Conservation (phyloP, 352 stramenopile species). For the Globisporangium apiculatum region DNA sequence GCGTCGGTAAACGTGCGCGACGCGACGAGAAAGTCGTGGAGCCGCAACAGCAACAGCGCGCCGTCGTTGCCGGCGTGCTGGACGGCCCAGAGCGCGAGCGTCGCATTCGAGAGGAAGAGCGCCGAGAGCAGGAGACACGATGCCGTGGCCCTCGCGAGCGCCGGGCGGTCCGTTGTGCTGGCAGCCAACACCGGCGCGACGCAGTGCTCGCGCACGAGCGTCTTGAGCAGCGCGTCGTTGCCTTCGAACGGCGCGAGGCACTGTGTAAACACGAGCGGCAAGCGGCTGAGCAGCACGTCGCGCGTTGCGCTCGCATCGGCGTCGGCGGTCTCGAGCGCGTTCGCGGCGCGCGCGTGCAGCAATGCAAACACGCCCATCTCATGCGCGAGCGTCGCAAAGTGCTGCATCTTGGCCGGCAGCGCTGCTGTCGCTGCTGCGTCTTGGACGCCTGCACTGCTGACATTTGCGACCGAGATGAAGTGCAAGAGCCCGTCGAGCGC, state of each 20-base stretch:
- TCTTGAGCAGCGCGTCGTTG: conserved; percentile 57
- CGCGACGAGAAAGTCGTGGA: conserved; percentile 55
- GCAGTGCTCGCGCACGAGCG: conserved; percentile 61
- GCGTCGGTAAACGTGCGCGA: conserved; percentile 39
- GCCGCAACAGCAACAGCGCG: conserved; percentile 35
- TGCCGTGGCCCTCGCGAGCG: conserved; percentile 46
- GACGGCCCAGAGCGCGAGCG: conserved; percentile 69
- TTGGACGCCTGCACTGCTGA: conserved; percentile 1
- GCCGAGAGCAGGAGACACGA: conserved; percentile 69
- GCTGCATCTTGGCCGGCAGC: conserved; percentile 22
- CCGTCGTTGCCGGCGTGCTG: conserved; percentile 61
- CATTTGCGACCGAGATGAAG: conserved; percentile 48
- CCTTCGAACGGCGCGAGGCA: conserved; percentile 66
- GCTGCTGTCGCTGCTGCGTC: background rate
- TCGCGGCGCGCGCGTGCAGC: conserved; percentile 50
- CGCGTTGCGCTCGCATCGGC: conserved; percentile 7
- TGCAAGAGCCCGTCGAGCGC: conserved; percentile 68
- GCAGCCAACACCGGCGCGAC: conserved; percentile 52
- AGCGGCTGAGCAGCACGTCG: conserved; percentile 53
- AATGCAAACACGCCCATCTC: conserved; percentile 75
- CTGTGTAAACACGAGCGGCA: conserved; percentile 82
- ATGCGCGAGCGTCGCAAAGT: conserved; percentile 52
- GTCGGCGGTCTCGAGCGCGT: conserved; percentile 20
- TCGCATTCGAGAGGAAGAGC: conserved; percentile 77
- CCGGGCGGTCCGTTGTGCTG: conserved; percentile 28